These are phyloP conservation scores for Pyrrhoderma noxium DNA, from an alignment of 1,284 basidiomycete species.

Conservation along the genomic window DNA sequence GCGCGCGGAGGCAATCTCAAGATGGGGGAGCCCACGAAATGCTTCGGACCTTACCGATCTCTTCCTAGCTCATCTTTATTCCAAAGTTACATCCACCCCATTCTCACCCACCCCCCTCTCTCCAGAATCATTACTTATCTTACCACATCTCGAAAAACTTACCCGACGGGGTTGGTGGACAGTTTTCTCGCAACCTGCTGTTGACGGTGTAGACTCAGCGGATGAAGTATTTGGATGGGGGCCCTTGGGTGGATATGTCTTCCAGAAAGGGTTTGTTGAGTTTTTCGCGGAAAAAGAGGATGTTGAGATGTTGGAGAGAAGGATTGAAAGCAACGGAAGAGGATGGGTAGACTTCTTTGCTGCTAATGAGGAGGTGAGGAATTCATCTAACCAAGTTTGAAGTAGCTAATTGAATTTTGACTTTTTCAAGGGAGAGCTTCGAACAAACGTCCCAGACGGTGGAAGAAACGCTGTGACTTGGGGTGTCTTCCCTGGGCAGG, in stretches of 20 bases:
- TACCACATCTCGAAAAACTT: slow-evolving; percentile 71
- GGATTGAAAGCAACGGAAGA: slow-evolving; percentile 45
- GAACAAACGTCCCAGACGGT: slow-evolving; percentile 73
- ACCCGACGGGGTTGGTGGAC: slow-evolving; percentile 87
- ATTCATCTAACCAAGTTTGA: background rate
- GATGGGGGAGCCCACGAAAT: slow-evolving; percentile 79
- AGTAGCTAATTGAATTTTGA: background rate
- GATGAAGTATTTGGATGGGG: slow-evolving; percentile 89
- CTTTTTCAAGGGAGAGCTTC: slow-evolving; percentile 61
- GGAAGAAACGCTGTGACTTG: slow-evolving; percentile 96
- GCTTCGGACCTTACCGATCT: slow-evolving; percentile 69
- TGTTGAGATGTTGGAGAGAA: slow-evolving; percentile 57
- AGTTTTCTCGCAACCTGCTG: slow-evolving; percentile 92
- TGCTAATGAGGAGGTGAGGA: slow-evolving; percentile 63
- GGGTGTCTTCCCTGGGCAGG: slow-evolving; percentile 97
- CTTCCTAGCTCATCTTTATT: slow-evolving; percentile 76
- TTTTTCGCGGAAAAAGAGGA: slow-evolving; percentile 76
- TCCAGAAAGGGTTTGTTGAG: slow-evolving; percentile 97
- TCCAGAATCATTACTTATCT: slow-evolving; percentile 78
- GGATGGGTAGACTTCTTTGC: slow-evolving; percentile 84
- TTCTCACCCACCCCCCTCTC: slow-evolving; percentile 87
- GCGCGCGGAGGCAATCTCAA: slow-evolving; percentile 58
- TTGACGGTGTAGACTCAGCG: slow-evolving; percentile 72
- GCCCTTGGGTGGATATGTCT: slow-evolving; percentile 86
- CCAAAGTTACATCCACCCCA: slow-evolving; percentile 69